A percentile compares a stretch with the other conserved stretches of the same genome.
Conservation (phyloP, 768 basidiomycete species). For the Nevesoporus exiguus region DNA sequence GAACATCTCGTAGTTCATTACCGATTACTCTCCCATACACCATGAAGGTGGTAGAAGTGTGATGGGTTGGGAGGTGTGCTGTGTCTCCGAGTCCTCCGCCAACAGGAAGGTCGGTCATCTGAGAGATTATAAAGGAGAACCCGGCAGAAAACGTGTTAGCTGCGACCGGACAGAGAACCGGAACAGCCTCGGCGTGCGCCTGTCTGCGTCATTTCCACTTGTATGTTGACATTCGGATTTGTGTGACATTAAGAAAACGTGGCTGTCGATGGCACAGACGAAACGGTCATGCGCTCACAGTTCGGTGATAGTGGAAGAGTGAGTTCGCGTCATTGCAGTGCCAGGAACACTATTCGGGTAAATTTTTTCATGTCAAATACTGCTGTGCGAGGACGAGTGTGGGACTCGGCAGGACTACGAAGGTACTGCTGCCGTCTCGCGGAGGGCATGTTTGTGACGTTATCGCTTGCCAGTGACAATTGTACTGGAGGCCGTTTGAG, state of each 20-base stretch:
- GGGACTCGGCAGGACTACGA: neutral
- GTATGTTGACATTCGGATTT: slow-evolving; percentile 11
- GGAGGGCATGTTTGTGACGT: slow-evolving; percentile 1
- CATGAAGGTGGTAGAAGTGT: slow-evolving; percentile 20
- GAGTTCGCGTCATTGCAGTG: slow-evolving; percentile 23
- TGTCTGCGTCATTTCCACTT: slow-evolving; percentile 18
- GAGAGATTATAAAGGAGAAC: slow-evolving; percentile 26
- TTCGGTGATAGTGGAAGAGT: slow-evolving; percentile 14
- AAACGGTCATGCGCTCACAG: slow-evolving; percentile 7
- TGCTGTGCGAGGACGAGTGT: slow-evolving; percentile 10
- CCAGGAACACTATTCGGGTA: slow-evolving; percentile 9
- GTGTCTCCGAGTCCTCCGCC: slow-evolving; percentile 17
- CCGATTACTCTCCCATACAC: slow-evolving; percentile 30
- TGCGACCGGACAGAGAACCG: slow-evolving; percentile 13
- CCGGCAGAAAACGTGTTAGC: slow-evolving; percentile 21
- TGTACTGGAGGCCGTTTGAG: neutral
- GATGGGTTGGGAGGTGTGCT: slow-evolving; percentile 12
- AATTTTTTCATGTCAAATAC: slow-evolving; percentile 1
- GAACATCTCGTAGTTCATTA: slow-evolving; percentile 29
- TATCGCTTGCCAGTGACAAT: neutral
- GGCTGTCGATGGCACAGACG: slow-evolving; percentile 14
- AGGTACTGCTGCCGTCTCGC: neutral
- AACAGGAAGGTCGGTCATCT: slow-evolving; percentile 17
- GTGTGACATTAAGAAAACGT: slow-evolving; percentile 28
- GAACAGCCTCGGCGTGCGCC: slow-evolving; percentile 25